Conservation (phyloP, 1,284 basidiomycete species). For the Mycena citricolor region DNA sequence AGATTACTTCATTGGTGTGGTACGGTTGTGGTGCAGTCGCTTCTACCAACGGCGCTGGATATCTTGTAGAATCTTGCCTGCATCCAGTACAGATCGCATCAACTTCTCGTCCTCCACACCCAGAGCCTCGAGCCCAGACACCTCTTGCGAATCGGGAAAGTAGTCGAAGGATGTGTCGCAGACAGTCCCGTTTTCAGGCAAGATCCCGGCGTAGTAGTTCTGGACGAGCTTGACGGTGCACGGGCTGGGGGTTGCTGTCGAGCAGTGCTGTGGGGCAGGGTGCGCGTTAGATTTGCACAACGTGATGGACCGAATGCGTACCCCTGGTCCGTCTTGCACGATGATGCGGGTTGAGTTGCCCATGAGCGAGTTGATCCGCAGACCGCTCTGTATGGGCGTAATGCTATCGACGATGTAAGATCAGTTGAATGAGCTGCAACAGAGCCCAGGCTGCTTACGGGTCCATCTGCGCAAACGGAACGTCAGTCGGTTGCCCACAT, state of each 20-base stretch:
- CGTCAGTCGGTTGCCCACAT: background rate
- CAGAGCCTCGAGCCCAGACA: no score
- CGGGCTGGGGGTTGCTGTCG: constrained; percentile 21
- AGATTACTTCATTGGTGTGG: no score
- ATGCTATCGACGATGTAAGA: constrained; percentile 3
- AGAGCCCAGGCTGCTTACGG: constrained; percentile 17
- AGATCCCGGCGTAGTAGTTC: constrained; percentile 23
- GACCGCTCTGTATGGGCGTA: constrained; percentile 18
- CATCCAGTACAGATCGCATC: no score
- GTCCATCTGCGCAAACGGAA: constrained; percentile 13
- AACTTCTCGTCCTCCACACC: no score
- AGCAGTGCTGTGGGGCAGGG: constrained; percentile 24
- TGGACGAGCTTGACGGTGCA: constrained; percentile 25
- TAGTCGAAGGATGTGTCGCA: constrained; percentile 15
- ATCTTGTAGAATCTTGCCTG: no score
- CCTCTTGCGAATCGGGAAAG: constrained; percentile 15
- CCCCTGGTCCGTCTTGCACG: constrained; percentile 29
- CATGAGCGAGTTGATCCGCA: constrained; percentile 28
- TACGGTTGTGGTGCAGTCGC: no score
- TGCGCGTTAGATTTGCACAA: background rate
- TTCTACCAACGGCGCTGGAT: no score
- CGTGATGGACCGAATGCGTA: constrained; percentile 7
- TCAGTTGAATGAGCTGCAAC: background rate
- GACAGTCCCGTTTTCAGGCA: constrained; percentile 27
- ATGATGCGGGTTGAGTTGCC: constrained; percentile 26